A percentile compares a stretch with the other conserved stretches of the same genome.
phyloP scores from a whole-genome alignment of 208 protist genomes.

The Crithidia acanthocephali region DNA sequence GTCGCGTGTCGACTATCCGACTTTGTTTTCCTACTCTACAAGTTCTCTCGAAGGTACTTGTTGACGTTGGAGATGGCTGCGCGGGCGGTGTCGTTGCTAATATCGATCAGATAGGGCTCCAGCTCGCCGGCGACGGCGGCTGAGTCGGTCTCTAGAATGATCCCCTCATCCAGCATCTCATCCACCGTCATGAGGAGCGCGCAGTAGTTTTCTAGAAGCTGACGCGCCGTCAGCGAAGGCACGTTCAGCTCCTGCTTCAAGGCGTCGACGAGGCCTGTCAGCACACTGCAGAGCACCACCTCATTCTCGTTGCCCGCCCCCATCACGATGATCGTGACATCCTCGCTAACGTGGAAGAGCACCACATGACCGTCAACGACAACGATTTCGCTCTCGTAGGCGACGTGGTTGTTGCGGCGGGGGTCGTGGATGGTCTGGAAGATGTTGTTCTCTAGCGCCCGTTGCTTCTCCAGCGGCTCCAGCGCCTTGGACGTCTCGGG shows the following conservation, averaged over 20 bases:
- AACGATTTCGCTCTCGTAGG: constrained; percentile 69
- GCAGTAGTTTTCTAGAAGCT: constrained; percentile 88
- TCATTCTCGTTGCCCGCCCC: constrained; percentile 87
- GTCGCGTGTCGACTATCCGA: not conserved
- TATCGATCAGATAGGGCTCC: constrained; percentile 62
- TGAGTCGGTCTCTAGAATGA: constrained; percentile 86
- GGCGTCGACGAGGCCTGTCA: constrained; percentile 70
- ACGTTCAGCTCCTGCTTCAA: constrained; percentile 64
- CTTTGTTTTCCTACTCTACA: constrained; percentile 31
- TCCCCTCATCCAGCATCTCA: constrained; percentile 91
- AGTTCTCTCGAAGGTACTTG: constrained; percentile 84
- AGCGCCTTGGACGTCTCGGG: constrained; percentile 53
- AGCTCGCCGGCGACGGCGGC: constrained; percentile 57
- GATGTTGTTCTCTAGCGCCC: constrained; percentile 62
- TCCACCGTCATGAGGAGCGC: constrained; percentile 88
- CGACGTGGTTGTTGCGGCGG: constrained; percentile 18
- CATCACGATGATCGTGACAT: constrained; percentile 81
- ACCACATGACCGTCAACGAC: constrained; percentile 79
- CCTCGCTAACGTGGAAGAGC: constrained; percentile 63
- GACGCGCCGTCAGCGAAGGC: constrained; percentile 45
- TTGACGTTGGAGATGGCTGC: constrained; percentile 83
- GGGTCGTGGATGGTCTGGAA: constrained; percentile 47
- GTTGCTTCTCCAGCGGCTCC: constrained; percentile 66
- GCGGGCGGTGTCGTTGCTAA: constrained; percentile 59
- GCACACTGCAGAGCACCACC: constrained; percentile 69